A percentile compares a stretch with the other conserved stretches of the same genome.
Conservation (phyloP, 2,329 filamentous ascomycete genomes). For the Diaporthe longicolla region DNA sequence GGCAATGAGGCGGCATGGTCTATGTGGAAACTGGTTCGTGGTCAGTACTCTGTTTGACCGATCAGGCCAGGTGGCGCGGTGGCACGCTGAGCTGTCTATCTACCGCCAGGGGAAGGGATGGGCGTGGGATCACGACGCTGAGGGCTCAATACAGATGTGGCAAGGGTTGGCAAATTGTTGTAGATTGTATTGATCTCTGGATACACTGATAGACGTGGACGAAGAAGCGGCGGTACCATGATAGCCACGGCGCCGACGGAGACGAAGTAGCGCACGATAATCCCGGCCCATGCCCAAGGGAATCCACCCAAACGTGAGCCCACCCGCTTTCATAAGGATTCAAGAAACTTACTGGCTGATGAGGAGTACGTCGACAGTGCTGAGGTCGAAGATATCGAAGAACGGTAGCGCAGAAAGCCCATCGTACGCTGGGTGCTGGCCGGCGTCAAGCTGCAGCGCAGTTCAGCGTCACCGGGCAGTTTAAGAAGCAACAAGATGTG, state of each 20-base stretch:
- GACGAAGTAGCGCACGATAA: conserved; percentile 40
- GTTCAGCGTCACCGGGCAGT: conserved; percentile 34
- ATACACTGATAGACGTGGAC: conserved; percentile 43
- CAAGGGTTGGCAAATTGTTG: conserved; percentile 42
- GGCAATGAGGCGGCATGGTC: conserved; percentile 99
- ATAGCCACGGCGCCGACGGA: conserved; percentile 2
- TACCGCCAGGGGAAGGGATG: conserved; percentile 37
- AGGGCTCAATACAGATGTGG: conserved; percentile 42
- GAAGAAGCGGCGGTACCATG: conserved; percentile 14
- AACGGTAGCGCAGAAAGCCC: conserved; percentile 94
- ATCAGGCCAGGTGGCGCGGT: background rate
- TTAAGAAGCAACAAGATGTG: conserved; percentile 5
- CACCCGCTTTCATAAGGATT: conserved; percentile 40
- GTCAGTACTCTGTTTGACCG: conserved; percentile 44
- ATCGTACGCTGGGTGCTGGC: conserved; percentile 96
- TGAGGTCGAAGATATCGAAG: conserved; percentile 98
- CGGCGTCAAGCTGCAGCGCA: conserved; percentile 84
- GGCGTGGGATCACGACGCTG: conserved; percentile 40
- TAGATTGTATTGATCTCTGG: conserved; percentile 49
- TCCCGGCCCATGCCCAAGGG: conserved; percentile 38
- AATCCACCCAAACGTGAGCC: conserved; percentile 39
- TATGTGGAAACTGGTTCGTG: conserved; percentile 84
- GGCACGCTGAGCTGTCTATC: conserved; percentile 21
- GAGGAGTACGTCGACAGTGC: conserved; percentile 94
- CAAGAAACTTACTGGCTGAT: conserved; percentile 92